Conservation (phyloP, 2,329 filamentous ascomycete species). For the Mollisiaceae sp. region DNA sequence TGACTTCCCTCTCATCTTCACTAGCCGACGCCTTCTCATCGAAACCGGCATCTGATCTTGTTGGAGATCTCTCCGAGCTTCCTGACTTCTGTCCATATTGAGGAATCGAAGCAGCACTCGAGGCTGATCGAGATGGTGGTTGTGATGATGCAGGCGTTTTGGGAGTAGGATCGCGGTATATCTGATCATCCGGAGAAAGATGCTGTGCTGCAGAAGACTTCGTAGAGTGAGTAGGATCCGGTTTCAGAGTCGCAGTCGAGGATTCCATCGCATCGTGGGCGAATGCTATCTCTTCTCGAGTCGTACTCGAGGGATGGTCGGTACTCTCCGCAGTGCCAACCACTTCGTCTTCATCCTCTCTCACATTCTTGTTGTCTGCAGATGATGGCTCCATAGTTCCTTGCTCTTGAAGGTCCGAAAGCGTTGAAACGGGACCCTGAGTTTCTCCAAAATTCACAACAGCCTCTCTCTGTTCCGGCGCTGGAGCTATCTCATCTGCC, state of each 20-base stretch:
- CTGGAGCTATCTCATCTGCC: conserved; percentile 7
- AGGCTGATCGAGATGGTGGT: conserved; percentile 46
- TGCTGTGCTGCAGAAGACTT: conserved; percentile 17
- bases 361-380: not conserved
- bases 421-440: not conserved
- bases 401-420: not conserved
- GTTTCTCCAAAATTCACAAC: not conserved
- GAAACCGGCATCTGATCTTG: conserved; percentile 58
- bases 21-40: conserved; percentile 63
- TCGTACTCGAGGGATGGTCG: not conserved
- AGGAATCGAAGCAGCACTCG: conserved; percentile 42
- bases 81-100: conserved; percentile 44
- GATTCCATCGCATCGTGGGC: conserved; percentile 40
- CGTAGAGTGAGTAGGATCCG: conserved; percentile 25
- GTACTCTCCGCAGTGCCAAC: not conserved
- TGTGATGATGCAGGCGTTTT: conserved; percentile 49
- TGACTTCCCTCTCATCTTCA: conserved; percentile 69
- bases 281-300: conserved; percentile 8
- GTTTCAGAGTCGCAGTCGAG: conserved; percentile 43
- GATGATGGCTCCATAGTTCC: conserved; percentile 4
- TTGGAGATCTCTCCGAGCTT: conserved; percentile 53
- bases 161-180: conserved; percentile 55
- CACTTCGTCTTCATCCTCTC: not conserved
- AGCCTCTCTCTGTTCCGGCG: not conserved
- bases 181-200: conserved; percentile 34